phyloP scores from a whole-genome alignment of 352 stramenopile species.

The Pythium rishiriense region DNA sequence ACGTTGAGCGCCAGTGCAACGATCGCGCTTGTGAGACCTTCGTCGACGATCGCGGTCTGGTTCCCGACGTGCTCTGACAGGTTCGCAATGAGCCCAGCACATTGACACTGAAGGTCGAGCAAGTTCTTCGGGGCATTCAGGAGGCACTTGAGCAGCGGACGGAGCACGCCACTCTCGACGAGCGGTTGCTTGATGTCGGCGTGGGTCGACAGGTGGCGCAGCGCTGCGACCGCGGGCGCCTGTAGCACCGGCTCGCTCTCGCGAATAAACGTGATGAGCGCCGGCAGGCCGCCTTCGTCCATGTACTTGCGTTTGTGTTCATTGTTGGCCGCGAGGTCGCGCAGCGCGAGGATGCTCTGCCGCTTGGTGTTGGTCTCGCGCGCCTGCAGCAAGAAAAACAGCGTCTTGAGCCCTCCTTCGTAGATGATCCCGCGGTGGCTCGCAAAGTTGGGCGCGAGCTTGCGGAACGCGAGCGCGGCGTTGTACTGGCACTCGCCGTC shows the following conservation, averaged over 20 bases:
- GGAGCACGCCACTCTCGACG: conserved; percentile 78
- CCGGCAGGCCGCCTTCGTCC: conserved; percentile 84
- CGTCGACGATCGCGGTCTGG: conserved; percentile 91
- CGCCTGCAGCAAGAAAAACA: conserved; percentile 91
- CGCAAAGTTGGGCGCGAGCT: conserved; percentile 91
- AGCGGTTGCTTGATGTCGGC: conserved; percentile 87
- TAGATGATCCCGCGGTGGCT: conserved; percentile 89
- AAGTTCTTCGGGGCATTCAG: conserved; percentile 57
- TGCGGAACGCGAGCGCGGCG: conserved; percentile 92
- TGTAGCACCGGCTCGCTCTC: conserved; percentile 89
- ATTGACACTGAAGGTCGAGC: conserved; percentile 93
- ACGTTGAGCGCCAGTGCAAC: conserved; percentile 65
- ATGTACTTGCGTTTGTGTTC: conserved; percentile 88
- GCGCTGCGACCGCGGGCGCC: conserved; percentile 83
- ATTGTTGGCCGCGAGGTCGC: conserved; percentile 88
- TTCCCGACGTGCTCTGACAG: conserved; percentile 91
- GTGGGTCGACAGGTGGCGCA: conserved; percentile 90
- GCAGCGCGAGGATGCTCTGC: conserved; percentile 87
- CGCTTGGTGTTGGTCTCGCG: conserved; percentile 92
- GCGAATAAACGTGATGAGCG: conserved; percentile 87
- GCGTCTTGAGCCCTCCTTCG: conserved; percentile 87
- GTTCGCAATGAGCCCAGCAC: conserved; percentile 93
- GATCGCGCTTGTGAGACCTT: conserved; percentile 85
- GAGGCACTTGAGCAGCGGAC: conserved; percentile 88
- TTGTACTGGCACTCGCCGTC: conserved; percentile 96